Base-by-base conservation (phyloP, 305 asterid genomes). In the Fraxinus baroniana region DNA sequence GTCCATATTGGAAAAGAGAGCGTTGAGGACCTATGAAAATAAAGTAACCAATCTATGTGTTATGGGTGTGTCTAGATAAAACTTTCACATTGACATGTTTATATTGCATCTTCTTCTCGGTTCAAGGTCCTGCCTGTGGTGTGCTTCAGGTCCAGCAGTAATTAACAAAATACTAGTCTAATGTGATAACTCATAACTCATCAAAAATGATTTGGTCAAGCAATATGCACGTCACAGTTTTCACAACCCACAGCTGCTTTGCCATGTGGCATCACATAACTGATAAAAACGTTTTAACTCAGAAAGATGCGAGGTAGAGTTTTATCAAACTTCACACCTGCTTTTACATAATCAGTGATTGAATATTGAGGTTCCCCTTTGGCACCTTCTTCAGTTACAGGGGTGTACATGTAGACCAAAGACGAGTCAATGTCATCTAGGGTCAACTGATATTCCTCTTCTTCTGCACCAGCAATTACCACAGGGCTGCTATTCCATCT, bases 341-440 rank as follows among this genome's bases (percentile, higher is more conserved):
- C 95, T 92, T 95, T 97, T 82, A 97, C 91, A 85, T 91, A 90
- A 85, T 97, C 98, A 8, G 99, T 93, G 87, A 95, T 95, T 64
- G 97, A 97, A 91, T 93, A 95, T 74, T 97, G 97, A 86, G 98
- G 97, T 87, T 97, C 99, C 86, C 99, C 99, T 90, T 97, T 97
- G 87, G 92, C 89, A 87, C 98, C 95, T 89, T 93, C 98, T 88
- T 91, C 95, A 70, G 98, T 93, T 75, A 95, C 98, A 83, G 98
- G 97, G 77, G 99, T 97, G 87, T 92, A 95, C 99, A 97, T 97
- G 84, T 90, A 94, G 80, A 97, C 94, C 89, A 97, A 88, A 83
- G 98, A 95, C 3, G 97, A 95, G 87, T 87, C 98, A 78, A 97
- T 85, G 81, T 97, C 99, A 60, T 95, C 97, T 20, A 97, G 80